Evolutionary conservation across 345 rosid species (phyloP), one percentile per base, ranked within the genome.

Genomic region (Aethionema arabicum): DNA sequence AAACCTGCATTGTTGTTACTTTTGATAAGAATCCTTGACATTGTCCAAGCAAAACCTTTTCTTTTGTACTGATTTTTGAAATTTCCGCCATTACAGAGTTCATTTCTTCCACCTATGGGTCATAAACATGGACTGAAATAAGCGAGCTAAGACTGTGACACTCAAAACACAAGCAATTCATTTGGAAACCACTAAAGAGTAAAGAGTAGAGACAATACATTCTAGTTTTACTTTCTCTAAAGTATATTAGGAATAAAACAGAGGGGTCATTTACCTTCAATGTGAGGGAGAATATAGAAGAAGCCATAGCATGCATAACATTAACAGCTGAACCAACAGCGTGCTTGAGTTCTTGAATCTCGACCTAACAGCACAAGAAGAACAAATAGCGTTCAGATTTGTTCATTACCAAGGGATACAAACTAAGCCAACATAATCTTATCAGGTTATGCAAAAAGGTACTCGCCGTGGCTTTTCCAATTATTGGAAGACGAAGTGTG

Each of bases 401-500:
- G 41, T 21, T 54, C 56, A 63, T 29, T 50, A 65, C 71, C 57
- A 44, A 56, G 32, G 6, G 10, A 32, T 46, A 36, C 27, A 21
- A 44, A 13, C 29, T 12, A 40, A 44, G 13, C 41, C 50, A 50
- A 50, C 8, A 56, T 32, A 6, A 6, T 12, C 48, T 53, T 35
- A 16, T 32, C 30, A 12, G 12, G 4, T 31, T 31, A 66, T 39
- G 55, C 27, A 29, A 39, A 30, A 56, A 13, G 61, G 59, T 50
- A 69, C 87, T 39, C 78, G 77, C 96, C 61, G 64, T 58, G 52
- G 96, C 83, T 74, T 84, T 87, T 66, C 91, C 95, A 57, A 78
- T 82, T 48, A 89, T 59, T 29, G 95, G 98, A 74, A 92, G 96
- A 66, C 96, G 95, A 48, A 92, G 93, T 5, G 95, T 89, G 71